Evolutionary conservation across 2,329 filamentous ascomycete genomes (phyloP), one percentile per base, ranked within the genome.

Genomic region (Cladorrhinum sp.): DNA sequence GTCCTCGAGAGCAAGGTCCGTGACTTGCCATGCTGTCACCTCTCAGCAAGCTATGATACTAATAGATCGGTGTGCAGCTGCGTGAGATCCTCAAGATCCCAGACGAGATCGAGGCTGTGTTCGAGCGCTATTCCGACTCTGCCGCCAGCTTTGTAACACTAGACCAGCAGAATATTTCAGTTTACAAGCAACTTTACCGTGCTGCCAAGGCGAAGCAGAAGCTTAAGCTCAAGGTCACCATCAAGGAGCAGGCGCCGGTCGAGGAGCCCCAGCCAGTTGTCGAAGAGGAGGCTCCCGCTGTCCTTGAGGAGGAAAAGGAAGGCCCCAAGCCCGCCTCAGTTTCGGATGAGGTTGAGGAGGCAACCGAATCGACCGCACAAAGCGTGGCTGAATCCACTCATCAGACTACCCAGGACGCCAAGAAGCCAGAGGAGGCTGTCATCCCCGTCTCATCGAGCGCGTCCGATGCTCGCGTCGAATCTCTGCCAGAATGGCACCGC

Each of bases 201-300:
- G 95, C 95, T 67, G 95, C 95, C 66, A 99, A 97, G 81, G 95
- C 95, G 39, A 99, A 99, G 83, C 87, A 93, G 67, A 99, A 98
- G 87, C 87, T 99, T 68, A 93, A 95, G 76, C 85, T 99, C 62
- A 91, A 87, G 67, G 88, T 90, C 39, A 88, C 85, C 16, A 70
- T 82, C 33, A 73, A 74, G 46, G 65, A 71, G 33, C 33, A 36
- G 62, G 66, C 73, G 16, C 65, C 71, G 3, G 26, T 24, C 6
- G 59, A 64, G 23, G 56, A 77, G 69, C 73, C 78, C 12, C 63
- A 36, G 16, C 60, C 64, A n/a, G 63, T 62, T 39, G n/a, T 33
- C 7, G 54, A 36, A 10, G 53, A 59, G n/a, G 53, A 55, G 20
- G 36, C n/a, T 12, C 23, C 36, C 10, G 23, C 39, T 16, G 14